These are phyloP conservation scores for Tylopilus subfusipes DNA, from an alignment of 768 basidiomycete species.

Conservation along the genomic window DNA sequence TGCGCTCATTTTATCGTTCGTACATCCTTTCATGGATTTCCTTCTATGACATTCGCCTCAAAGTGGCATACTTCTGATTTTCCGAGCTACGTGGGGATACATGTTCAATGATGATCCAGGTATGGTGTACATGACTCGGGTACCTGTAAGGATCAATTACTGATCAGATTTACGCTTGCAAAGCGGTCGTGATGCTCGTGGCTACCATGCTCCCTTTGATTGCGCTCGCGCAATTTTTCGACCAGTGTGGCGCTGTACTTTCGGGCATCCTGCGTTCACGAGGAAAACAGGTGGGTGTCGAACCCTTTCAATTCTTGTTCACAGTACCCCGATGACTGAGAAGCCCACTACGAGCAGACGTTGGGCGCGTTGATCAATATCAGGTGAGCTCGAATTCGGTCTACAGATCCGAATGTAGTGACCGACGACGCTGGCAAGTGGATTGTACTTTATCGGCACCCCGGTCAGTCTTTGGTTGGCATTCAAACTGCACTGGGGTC, in stretches of 20 bases:
- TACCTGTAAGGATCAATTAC: not conserved
- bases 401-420: not conserved
- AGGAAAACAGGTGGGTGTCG: conserved; percentile 61
- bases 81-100: conserved; percentile 66
- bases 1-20: conserved; percentile 59
- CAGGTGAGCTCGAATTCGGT: conserved; percentile 37
- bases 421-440: conserved; percentile 28
- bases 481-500: conserved; percentile 54
- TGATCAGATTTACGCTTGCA: not conserved
- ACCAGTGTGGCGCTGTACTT: conserved; percentile 67
- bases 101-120: conserved; percentile 71
- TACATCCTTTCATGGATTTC: not conserved
- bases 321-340: not conserved
- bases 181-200: conserved; percentile 34
- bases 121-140: conserved; percentile 19
- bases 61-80: conserved; percentile 53
- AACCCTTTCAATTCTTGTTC: not conserved
- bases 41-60: not conserved
- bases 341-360: conserved; percentile 38
- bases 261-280: conserved; percentile 78
- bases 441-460: conserved; percentile 80
- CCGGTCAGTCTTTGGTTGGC: conserved; percentile 79
- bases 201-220: conserved; percentile 73
- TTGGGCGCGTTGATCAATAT: conserved; percentile 79
- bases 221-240: conserved; percentile 78